These are phyloP conservation scores for Xylariaceae sp. DNA, from an alignment of 2,329 filamentous ascomycete genomes.

Conservation along the genomic window DNA sequence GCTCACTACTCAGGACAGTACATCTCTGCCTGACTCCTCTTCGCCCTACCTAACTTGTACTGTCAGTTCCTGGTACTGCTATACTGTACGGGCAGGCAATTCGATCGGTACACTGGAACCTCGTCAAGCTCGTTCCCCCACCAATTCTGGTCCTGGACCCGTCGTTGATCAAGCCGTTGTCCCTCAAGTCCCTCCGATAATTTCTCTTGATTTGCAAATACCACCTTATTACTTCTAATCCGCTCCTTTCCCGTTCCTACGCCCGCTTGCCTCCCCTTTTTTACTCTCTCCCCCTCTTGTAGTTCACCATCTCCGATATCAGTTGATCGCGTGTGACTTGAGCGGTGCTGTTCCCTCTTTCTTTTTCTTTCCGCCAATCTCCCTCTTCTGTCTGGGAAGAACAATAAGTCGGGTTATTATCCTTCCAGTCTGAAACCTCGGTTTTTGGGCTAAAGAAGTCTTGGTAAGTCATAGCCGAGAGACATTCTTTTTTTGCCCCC, in stretches of 20 bases:
- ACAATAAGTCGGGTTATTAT: slow-evolving; percentile 17
- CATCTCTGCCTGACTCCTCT: too few species aligned
- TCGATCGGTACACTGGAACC: background rate
- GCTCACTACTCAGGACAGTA: too few species aligned
- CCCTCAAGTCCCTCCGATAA: slow-evolving; percentile 28
- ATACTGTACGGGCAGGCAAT: too few species aligned
- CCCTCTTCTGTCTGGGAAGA: slow-evolving; percentile 3
- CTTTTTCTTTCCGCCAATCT: slow-evolving; percentile 14
- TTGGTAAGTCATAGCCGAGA: slow-evolving; percentile 14
- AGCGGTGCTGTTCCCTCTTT: slow-evolving; percentile 26
- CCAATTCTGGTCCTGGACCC: background rate
- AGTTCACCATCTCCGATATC: slow-evolving; percentile 15
- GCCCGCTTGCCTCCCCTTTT: slow-evolving; percentile 22
- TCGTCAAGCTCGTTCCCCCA: background rate
- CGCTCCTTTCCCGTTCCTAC: slow-evolving; percentile 19
- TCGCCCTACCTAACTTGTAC: too few species aligned
- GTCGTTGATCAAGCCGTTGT: slow-evolving; percentile 6
- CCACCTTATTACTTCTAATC: slow-evolving; percentile 16
- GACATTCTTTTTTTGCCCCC: slow-evolving; percentile 6
- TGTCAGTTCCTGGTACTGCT: too few species aligned
- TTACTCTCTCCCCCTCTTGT: slow-evolving; percentile 14
- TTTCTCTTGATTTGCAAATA: slow-evolving; percentile 27
- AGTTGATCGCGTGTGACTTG: slow-evolving; percentile 20
- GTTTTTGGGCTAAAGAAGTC: slow-evolving; percentile 15
- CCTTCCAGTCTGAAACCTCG: slow-evolving; percentile 12